Percentiles rank a stretch among this genome's conserved stretches.
phyloP scores from a whole-genome alignment of 2,329 filamentous ascomycete genomes.

The Fusarium subtropicale region DNA sequence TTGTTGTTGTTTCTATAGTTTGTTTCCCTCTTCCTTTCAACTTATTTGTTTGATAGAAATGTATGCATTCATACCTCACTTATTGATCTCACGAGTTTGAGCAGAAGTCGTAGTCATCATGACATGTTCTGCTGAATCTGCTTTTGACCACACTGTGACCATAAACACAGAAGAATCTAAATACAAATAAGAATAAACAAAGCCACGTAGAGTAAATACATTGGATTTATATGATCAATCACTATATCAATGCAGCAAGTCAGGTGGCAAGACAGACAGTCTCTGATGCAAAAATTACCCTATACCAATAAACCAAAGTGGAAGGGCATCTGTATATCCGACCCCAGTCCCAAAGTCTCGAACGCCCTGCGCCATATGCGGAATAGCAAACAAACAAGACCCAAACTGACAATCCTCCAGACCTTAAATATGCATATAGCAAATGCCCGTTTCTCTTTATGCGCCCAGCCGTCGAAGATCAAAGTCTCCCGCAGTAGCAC shows the following conservation, averaged over 20 bases:
- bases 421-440: not conserved
- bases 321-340: not conserved
- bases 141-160: no score
- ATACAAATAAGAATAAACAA: not conserved
- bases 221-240: no score
- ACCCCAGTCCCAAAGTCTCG: not conserved
- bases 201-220: not conserved
- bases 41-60: not conserved
- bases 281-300: constrained; percentile 15
- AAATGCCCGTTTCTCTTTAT: not conserved
- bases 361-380: constrained; percentile 25
- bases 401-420: not conserved
- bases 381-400: not conserved
- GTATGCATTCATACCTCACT: no score
- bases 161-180: not conserved
- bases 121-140: no score
- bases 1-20: not conserved
- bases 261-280: not conserved
- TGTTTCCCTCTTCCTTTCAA: not conserved
- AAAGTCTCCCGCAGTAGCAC: not conserved
- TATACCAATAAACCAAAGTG: constrained; percentile 4
- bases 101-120: not conserved
- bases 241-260: not conserved
- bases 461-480: not conserved
- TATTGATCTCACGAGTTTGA: not conserved